These are phyloP conservation scores for Calonectria hongkongensis DNA, from an alignment of 2,329 filamentous ascomycete genomes.

Conservation along the genomic window DNA sequence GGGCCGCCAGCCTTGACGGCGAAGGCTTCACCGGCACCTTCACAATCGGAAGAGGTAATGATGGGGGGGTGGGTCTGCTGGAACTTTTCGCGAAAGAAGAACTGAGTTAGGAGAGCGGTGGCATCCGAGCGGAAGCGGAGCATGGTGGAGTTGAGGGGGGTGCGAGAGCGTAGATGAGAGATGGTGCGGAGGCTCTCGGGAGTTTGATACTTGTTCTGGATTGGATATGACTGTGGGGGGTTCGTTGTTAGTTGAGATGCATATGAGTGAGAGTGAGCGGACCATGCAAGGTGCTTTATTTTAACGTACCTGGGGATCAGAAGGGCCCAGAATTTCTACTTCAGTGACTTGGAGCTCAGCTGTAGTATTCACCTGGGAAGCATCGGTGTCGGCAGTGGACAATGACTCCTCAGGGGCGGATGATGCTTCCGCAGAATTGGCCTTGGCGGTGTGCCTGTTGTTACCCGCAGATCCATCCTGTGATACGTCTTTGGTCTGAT, in stretches of 20 bases:
- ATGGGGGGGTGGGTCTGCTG: constrained; percentile 93
- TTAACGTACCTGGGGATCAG: constrained; percentile 83
- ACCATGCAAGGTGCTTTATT: background rate
- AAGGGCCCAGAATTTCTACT: constrained; percentile 83
- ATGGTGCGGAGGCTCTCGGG: constrained; percentile 91
- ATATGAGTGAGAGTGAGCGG: constrained; percentile 31
- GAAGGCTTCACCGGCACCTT: constrained; percentile 97
- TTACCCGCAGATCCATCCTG: constrained; percentile 23
- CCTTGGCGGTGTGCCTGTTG: background rate
- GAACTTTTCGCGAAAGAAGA: constrained; percentile 83
- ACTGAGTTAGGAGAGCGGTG: constrained; percentile 82
- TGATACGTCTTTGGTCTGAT: constrained; percentile 23
- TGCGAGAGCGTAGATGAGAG: constrained; percentile 89
- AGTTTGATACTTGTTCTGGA: constrained; percentile 97
- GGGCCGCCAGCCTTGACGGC: constrained; percentile 73
- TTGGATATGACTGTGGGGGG: constrained; percentile 83
- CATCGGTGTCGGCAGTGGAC: constrained; percentile 5
- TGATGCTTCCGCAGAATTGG: constrained; percentile 23
- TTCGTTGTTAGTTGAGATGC: constrained; percentile 39
- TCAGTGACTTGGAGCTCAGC: constrained; percentile 84
- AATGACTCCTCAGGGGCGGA: constrained; percentile 10
- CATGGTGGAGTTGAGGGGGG: constrained; percentile 86
- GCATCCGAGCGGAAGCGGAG: constrained; percentile 89
- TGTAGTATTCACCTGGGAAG: constrained; percentile 30
- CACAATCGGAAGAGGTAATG: constrained; percentile 97